phyloP scores from a whole-genome alignment of 1,139 yeast species.

The Candida tropicalis region DNA sequence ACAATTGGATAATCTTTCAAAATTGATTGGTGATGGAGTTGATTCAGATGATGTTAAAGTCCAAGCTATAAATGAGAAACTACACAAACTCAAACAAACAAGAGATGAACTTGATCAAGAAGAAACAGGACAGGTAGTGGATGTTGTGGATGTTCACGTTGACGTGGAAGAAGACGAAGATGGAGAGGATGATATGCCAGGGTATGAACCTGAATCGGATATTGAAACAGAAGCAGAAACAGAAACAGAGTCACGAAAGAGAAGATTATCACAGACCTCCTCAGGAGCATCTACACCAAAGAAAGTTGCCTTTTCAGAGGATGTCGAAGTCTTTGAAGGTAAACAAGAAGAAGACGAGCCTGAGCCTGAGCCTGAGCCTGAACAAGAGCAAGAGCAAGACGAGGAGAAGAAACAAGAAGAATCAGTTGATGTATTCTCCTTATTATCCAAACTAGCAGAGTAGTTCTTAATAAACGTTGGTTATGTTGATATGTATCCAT shows the following conservation, averaged over 20 bases:
- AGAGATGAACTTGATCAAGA: conserved; percentile 47
- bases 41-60: conserved; percentile 47
- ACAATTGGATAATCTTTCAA: conserved; percentile 46
- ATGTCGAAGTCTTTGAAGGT: conserved; percentile 48
- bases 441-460: conserved; percentile 37
- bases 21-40: conserved; percentile 43
- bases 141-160: no score
- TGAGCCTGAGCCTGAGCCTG: no score
- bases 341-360: conserved; percentile 33
- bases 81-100: conserved; percentile 38
- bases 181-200: conserved; percentile 14
- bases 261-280: conserved; percentile 23
- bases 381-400: conserved; percentile 26
- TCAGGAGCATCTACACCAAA: conserved; percentile 38
- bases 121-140: conserved; percentile 17
- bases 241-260: conserved; percentile 18
- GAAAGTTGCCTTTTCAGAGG: conserved; percentile 49
- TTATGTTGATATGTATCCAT: no score
- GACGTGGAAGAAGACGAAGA: conserved; percentile 21
- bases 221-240: conserved; percentile 22
- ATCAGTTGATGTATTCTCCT: conserved; percentile 31
- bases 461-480: conserved; percentile 2
- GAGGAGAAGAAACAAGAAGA: conserved; percentile 14
- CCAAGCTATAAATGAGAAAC: conserved; percentile 43
- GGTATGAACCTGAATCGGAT: conserved; percentile 28